Evolutionary conservation across 2,329 filamentous ascomycete genomes (phyloP).

Genomic region (Cercospora zeae-maydis): DNA sequence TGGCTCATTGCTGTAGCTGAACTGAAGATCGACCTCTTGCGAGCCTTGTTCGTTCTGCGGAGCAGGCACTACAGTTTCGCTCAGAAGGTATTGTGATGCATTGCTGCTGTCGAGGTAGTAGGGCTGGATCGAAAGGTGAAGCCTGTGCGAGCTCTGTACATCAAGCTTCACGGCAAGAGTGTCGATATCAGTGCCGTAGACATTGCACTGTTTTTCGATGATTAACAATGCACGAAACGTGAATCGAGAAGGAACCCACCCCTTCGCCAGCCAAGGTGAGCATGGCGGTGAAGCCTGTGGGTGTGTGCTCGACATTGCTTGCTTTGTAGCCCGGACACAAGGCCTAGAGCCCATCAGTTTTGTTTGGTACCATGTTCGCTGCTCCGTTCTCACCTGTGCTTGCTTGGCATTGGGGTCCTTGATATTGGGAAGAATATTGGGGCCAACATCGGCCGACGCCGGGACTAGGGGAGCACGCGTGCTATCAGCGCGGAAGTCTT

Average conservation of each 20-base stretch:
- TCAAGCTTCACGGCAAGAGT: constrained; percentile 62
- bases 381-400: constrained; percentile 45
- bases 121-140: constrained; percentile 69
- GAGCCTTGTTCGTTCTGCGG: constrained; percentile 47
- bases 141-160: constrained; percentile 51
- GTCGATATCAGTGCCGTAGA: constrained; percentile 72
- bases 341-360: constrained; percentile 29
- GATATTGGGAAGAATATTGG: constrained; percentile 57
- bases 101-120: constrained; percentile 51
- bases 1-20: constrained; percentile 56
- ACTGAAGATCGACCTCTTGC: constrained; percentile 48
- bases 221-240: neutral
- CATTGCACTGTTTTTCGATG: constrained; percentile 57
- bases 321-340: constrained; percentile 58
- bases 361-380: neutral
- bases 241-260: constrained; percentile 19
- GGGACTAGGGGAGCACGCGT: constrained; percentile 21
- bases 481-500: neutral
- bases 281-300: constrained; percentile 51
- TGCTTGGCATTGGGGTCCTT: constrained; percentile 61
- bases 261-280: constrained; percentile 52
- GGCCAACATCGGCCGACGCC: constrained; percentile 34
- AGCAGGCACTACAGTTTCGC: constrained; percentile 59
- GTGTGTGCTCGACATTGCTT: constrained; percentile 46
- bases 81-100: constrained; percentile 55